These are phyloP conservation scores for Falciphora oryzae DNA, from an alignment of 2,329 filamentous ascomycete genomes.

Conservation along the genomic window DNA sequence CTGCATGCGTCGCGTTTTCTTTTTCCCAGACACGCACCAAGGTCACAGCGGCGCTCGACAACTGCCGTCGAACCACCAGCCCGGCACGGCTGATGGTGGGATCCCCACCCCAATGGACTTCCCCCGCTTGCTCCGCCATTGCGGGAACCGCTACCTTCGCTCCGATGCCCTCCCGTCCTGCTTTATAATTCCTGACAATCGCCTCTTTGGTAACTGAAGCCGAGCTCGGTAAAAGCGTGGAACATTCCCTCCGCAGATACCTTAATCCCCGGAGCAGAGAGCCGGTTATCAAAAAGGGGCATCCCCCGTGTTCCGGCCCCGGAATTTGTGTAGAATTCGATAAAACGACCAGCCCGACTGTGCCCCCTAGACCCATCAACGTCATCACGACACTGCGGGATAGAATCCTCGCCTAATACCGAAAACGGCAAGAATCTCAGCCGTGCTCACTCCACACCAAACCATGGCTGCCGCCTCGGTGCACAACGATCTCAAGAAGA, in stretches of 20 bases:
- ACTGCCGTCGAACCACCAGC: constrained; percentile 8
- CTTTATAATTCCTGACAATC: constrained; percentile 1
- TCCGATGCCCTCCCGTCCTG: neutral
- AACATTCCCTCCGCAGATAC: neutral
- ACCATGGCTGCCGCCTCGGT: constrained; percentile 18
- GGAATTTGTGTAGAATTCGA: neutral
- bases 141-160: constrained; percentile 3
- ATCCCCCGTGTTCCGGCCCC: neutral
- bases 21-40: constrained; percentile 7
- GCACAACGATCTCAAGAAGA: constrained; percentile 23
- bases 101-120: constrained; percentile 10
- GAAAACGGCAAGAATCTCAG: neutral
- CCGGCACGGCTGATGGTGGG: neutral
- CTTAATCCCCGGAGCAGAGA: neutral
- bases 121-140: constrained; percentile 9
- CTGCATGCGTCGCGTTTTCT: constrained; percentile 2
- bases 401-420: neutral
- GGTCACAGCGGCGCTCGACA: neutral
- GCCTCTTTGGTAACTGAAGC: neutral
- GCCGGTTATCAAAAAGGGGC: neutral
- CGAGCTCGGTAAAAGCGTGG: neutral
- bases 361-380: neutral
- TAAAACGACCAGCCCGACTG: too few species aligned
- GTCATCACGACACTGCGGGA: neutral
- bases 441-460: neutral